Conservation (phyloP, 179 eudicot species). For the Heliamphora pulchella region DNA sequence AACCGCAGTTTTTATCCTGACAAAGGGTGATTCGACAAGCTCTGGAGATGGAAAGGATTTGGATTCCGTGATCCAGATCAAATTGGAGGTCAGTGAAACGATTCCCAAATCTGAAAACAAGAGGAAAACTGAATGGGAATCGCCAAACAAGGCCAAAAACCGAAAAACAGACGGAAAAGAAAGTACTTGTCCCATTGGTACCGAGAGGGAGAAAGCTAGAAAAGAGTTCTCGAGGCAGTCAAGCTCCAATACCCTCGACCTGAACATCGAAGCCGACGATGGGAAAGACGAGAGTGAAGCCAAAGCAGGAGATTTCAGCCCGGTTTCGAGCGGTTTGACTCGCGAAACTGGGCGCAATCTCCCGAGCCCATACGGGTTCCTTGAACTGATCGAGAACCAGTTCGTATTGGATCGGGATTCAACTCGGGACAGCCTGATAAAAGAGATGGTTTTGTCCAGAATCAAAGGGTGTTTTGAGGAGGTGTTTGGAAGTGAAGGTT, state of each 20-base stretch:
- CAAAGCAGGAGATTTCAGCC: slow-evolving; percentile 18
- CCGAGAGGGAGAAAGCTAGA: not conserved
- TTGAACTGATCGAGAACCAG: slow-evolving; percentile 30
- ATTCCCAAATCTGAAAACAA: slow-evolving; percentile 27
- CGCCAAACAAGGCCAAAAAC: slow-evolving; percentile 24
- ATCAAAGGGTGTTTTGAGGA: slow-evolving; percentile 28
- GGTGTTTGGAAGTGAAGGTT: slow-evolving; percentile 11
- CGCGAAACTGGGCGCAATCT: slow-evolving; percentile 19
- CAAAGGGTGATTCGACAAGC: slow-evolving; percentile 17
- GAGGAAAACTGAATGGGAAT: slow-evolving; percentile 43
- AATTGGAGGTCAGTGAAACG: slow-evolving; percentile 26
- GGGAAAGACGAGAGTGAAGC: slow-evolving; percentile 20
- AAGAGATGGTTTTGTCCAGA: slow-evolving; percentile 27
- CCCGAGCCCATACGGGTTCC: slow-evolving; percentile 19
- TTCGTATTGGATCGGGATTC: slow-evolving; percentile 22
- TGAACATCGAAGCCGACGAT: slow-evolving; percentile 34
- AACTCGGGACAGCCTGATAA: slow-evolving; percentile 18
- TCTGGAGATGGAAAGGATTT: slow-evolving; percentile 2
- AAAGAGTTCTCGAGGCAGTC: slow-evolving; percentile 22
- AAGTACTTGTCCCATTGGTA: not conserved
- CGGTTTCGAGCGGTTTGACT: slow-evolving; percentile 23
- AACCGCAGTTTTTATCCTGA: slow-evolving; percentile 26
- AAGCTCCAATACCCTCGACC: slow-evolving; percentile 39
- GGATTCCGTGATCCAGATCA: slow-evolving; percentile 31
- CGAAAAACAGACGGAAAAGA: slow-evolving; percentile 21